These are phyloP conservation scores for Thalia dealbata DNA, from an alignment of 176 grass and related monocot genomes.

Conservation along the genomic window DNA sequence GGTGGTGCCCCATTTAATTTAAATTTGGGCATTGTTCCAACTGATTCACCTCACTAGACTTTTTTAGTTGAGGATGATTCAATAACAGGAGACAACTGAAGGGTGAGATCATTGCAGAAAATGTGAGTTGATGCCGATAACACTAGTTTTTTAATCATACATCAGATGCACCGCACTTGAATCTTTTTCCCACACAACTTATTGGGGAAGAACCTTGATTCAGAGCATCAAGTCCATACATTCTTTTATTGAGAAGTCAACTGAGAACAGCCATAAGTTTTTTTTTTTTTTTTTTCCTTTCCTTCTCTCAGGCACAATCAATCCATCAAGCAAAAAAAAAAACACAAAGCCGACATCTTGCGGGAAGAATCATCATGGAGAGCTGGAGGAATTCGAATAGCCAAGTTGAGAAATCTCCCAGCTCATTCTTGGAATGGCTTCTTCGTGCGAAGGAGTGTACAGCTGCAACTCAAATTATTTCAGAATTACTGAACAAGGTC, in stretches of 20 bases:
- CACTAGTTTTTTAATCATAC: background rate
- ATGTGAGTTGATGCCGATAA: background rate
- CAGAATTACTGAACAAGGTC: background rate
- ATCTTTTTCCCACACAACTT: background rate
- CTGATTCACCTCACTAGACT: background rate
- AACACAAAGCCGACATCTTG: background rate
- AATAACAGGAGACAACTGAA: background rate
- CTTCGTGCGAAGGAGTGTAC: slow-evolving; percentile 58
- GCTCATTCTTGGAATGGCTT: slow-evolving; percentile 50
- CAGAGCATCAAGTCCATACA: background rate
- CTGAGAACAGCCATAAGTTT: background rate
- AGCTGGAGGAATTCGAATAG: slow-evolving; percentile 38
- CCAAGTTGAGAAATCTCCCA: slow-evolving; percentile 68
- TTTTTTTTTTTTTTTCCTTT: too few species aligned
- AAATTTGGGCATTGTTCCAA: background rate
- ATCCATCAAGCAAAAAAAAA: slow-evolving; percentile 11
- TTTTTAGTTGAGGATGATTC: background rate
- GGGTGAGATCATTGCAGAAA: background rate
- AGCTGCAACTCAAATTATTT: slow-evolving; percentile 27
- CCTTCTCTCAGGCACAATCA: background rate
- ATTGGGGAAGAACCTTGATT: background rate
- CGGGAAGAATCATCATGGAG: slow-evolving; percentile 11
- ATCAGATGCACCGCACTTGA: background rate
- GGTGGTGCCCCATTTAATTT: too few species aligned
- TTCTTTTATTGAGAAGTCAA: background rate